phyloP scores from a whole-genome alignment of 176 grass and related monocot species.

The Eragrostis curvula region DNA sequence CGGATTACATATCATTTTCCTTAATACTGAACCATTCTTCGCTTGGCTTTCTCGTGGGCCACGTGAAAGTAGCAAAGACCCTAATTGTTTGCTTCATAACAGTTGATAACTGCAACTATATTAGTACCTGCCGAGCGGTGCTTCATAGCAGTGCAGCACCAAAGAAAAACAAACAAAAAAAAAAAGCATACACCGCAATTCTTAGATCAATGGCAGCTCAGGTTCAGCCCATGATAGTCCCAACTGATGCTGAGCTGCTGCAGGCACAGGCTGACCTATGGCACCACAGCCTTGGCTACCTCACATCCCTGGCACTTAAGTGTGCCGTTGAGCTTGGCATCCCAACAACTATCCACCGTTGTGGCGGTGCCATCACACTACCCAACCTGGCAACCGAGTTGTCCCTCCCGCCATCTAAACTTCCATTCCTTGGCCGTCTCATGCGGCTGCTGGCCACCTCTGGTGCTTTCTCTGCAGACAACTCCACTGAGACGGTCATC shows the following conservation, averaged over 20 bases:
- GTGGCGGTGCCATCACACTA: slow-evolving; percentile 31
- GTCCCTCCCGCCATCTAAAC: background rate
- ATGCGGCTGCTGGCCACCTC: slow-evolving; percentile 37
- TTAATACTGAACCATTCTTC: too few relatives aligned
- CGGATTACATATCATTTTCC: too few relatives aligned
- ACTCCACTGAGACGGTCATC: too few relatives aligned
- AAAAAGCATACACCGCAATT: too few relatives aligned
- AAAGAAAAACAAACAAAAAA: too few relatives aligned
- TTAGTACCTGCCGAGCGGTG: too few relatives aligned
- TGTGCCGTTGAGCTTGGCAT: slow-evolving; percentile 48
- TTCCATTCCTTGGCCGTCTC: slow-evolving; percentile 26
- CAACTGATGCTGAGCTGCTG: background rate
- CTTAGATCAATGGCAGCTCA: background rate
- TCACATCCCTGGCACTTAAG: slow-evolving; percentile 32
- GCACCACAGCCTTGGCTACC: slow-evolving; percentile 11
- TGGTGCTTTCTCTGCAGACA: background rate
- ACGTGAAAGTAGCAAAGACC: too few relatives aligned
- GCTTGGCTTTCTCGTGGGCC: too few relatives aligned
- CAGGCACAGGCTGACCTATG: slow-evolving; percentile 25
- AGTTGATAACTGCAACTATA: too few relatives aligned
- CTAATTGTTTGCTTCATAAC: too few relatives aligned
- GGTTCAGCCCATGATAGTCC: background rate
- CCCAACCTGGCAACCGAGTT: slow-evolving; percentile 14
- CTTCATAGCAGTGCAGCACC: too few relatives aligned
- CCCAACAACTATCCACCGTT: slow-evolving; percentile 24